A percentile compares a stretch with the other conserved stretches of the same genome.
These are phyloP conservation scores for Exophiala lecanii-corni DNA, from an alignment of 2,329 filamentous ascomycete species.

Conservation along the genomic window DNA sequence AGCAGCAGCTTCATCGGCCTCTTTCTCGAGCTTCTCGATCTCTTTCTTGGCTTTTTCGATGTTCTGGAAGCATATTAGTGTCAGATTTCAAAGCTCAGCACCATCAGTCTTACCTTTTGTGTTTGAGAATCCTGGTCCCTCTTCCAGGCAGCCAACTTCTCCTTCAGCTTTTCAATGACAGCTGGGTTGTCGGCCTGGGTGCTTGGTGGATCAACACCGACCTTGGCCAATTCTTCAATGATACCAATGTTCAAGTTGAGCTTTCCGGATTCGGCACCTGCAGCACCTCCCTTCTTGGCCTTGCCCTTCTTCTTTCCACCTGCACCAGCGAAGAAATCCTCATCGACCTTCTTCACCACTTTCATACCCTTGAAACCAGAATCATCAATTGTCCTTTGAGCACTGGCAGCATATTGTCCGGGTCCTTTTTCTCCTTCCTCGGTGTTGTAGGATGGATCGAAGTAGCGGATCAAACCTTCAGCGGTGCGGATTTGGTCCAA, in stretches of 20 bases:
- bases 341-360: constrained; percentile 82
- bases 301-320: constrained; percentile 65
- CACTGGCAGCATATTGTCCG: constrained; percentile 64
- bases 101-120: constrained; percentile 63
- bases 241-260: constrained; percentile 88
- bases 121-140: constrained; percentile 84
- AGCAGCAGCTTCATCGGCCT: constrained; percentile 58
- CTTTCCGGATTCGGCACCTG: constrained; percentile 44
- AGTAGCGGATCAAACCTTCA: constrained; percentile 82
- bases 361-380: constrained; percentile 79
- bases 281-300: constrained; percentile 42
- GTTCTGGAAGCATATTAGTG: constrained; percentile 60
- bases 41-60: constrained; percentile 94
- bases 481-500: constrained; percentile 87
- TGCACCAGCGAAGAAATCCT: constrained; percentile 71
- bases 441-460: constrained; percentile 77
- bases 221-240: constrained; percentile 80
- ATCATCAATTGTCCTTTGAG: constrained; percentile 78
- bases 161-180: constrained; percentile 82
- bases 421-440: constrained; percentile 43
- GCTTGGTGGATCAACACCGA: constrained; percentile 85
- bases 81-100: background rate
- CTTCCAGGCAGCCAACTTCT: constrained; percentile 89
- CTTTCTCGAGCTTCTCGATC: constrained; percentile 75
- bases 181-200: constrained; percentile 74